Evolutionary conservation across 306 rosid genomes (phyloP).

Genomic region (Sechiopsis laciniata): DNA sequence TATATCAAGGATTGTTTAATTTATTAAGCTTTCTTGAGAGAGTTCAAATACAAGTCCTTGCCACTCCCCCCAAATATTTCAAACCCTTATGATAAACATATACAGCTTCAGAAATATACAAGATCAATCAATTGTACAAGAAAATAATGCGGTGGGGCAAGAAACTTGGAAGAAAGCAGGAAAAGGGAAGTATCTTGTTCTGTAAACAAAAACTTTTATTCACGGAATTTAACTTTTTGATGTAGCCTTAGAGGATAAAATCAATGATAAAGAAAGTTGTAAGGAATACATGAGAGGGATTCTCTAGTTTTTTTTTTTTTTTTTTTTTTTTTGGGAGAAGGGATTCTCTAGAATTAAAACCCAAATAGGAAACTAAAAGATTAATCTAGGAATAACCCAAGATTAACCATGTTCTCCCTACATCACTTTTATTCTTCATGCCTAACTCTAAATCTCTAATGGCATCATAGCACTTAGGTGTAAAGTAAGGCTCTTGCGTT

Average conservation of each 20-base stretch:
- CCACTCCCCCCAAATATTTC: neutral
- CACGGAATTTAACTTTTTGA: neutral
- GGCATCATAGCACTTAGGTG: neutral
- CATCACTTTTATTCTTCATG: neutral
- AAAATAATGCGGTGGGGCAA: neutral
- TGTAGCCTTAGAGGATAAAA: no score
- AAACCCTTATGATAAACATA: neutral
- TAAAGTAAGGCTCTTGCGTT: neutral
- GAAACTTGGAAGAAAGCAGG: neutral
- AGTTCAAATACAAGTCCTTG: neutral
- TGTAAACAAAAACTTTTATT: neutral
- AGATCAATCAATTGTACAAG: neutral
- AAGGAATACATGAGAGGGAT: no score
- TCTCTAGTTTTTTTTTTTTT: no score
- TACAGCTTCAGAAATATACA: neutral
- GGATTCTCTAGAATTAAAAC: no score
- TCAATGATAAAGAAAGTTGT: no score
- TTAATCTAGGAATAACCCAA: no score
- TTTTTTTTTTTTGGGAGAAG: no score
- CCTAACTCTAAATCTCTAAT: slow-evolving; percentile 5
- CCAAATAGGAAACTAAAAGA: no score
- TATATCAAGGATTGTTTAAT: neutral
- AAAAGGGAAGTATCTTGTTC: neutral
- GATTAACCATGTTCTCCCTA: no score
- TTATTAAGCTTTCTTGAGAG: neutral